These are phyloP conservation scores for Amaranthus hypochondriacus DNA, from an alignment of 148 eudicot genomes.

Conservation along the genomic window DNA sequence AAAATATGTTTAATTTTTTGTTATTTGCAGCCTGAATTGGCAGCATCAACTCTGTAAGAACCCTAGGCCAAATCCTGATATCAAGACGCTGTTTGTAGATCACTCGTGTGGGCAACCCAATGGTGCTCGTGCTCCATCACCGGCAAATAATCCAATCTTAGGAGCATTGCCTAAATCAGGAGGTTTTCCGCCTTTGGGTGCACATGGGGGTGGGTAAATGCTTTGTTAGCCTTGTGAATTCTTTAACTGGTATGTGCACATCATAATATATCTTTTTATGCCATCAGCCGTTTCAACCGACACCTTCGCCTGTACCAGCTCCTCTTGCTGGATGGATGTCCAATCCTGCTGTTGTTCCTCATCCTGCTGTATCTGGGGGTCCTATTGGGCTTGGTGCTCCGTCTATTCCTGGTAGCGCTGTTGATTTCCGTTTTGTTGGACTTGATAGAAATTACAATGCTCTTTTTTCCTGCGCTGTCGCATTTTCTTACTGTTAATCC, in stretches of 20 bases:
- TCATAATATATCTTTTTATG: slow-evolving; percentile 3
- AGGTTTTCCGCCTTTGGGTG: slow-evolving; percentile 85
- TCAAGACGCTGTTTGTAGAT: slow-evolving; percentile 71
- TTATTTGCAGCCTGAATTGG: slow-evolving; percentile 75
- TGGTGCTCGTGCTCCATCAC: slow-evolving; percentile 61
- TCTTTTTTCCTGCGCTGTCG: not conserved
- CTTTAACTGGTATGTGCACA: slow-evolving; percentile 6
- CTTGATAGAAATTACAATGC: not conserved
- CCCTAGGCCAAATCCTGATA: slow-evolving; percentile 72
- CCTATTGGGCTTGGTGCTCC: slow-evolving; percentile 78
- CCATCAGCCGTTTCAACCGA: slow-evolving; percentile 77
- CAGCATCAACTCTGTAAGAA: slow-evolving; percentile 80
- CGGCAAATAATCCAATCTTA: slow-evolving; percentile 51
- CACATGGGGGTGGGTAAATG: slow-evolving; percentile 65
- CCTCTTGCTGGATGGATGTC: slow-evolving; percentile 98
- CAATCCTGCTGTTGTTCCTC: slow-evolving; percentile 58
- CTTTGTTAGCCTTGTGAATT: slow-evolving; percentile 14
- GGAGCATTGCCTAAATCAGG: slow-evolving; percentile 73
- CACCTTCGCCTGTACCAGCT: slow-evolving; percentile 56
- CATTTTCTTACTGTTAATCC: not conserved
- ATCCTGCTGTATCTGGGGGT: slow-evolving; percentile 76
- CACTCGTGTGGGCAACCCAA: slow-evolving; percentile 77
- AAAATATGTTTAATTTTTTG: slow-evolving; percentile 1
- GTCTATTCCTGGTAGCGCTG: slow-evolving; percentile 57
- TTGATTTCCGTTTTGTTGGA: not conserved